Base-by-base conservation (phyloP, 179 eudicot species). In the Sideroxylon spinosum region DNA sequence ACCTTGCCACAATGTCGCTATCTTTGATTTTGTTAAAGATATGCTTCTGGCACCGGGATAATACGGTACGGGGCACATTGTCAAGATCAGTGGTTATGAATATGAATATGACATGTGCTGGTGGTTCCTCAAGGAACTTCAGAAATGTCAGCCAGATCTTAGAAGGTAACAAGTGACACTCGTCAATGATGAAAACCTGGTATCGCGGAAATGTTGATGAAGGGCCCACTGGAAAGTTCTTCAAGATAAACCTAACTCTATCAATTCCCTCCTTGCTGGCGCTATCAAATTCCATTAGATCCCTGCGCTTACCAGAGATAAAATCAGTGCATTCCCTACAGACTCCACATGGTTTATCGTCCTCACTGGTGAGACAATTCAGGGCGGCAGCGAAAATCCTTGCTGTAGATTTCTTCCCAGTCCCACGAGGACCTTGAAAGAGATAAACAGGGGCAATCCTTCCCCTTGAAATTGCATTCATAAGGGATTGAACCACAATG, bases 391-490 rank as follows among this genome's bases (percentile, higher is more conserved):
- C 90, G 80, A 96, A 94, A 71, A 96, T 87, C 78, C 89, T 89
- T 11, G 99, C 97, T 3, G 93, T 79, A 13, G 97, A 92, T 61
- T 97, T 94, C 81, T 96, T 96, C 23, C 99, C 99, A 26, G 97
- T 90, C 22, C 99, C 99, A 78, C 99, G 98, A 50, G 98, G 98
- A 82, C 99, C 99, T 83, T 96, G 98, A 77, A 96, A 94, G 56
- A 96, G 89, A 91, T 94, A 96, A 73, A 91, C 82, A 12, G 97
- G 91, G 37, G 95, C 93, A 85, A 92, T 85, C 82, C 94, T 87
- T 72, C 92, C 92, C 82, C 89, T 90, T 66, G 88, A 84, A 77
- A 96, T 77, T 22, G 93, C 89, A 86, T 91, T 96, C 86, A 81
- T 77, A 64, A 96, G 92, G 48, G 98, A 92, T 73, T 92, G 94